A percentile compares a stretch with the other conserved stretches of the same genome.
These are phyloP conservation scores for Rhinocladiella similis DNA, from an alignment of 2,329 filamentous ascomycete genomes.

Conservation along the genomic window DNA sequence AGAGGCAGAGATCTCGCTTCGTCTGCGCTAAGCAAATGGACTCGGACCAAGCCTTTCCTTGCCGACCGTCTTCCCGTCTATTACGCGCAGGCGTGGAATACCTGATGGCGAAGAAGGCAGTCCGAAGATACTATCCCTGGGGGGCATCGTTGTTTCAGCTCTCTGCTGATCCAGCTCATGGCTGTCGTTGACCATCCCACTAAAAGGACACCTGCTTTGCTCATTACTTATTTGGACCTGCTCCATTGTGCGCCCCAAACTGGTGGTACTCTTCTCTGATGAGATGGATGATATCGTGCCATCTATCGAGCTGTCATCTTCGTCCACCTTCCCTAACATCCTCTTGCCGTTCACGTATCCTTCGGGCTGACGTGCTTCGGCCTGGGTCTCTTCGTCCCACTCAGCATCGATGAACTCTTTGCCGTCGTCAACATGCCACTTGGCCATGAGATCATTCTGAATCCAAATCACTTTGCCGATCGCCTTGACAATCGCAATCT, in stretches of 20 bases:
- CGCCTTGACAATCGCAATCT: slow-evolving; percentile 73
- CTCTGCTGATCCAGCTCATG: slow-evolving; percentile 11
- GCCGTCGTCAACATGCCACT: slow-evolving; percentile 73
- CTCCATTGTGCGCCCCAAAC: slow-evolving; percentile 19
- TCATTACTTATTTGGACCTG: slow-evolving; percentile 14
- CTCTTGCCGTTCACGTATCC: slow-evolving; percentile 66
- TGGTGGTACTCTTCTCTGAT: slow-evolving; percentile 19
- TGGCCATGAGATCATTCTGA: slow-evolving; percentile 83
- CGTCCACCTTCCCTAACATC: slow-evolving; percentile 43
- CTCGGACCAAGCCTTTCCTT: slow-evolving; percentile 23
- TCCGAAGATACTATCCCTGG: slow-evolving; percentile 1
- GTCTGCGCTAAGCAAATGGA: slow-evolving; percentile 9
- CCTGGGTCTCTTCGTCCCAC: slow-evolving; percentile 34
- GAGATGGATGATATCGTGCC: slow-evolving; percentile 12
- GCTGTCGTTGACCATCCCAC: slow-evolving; percentile 7
- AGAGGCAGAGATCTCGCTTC: too few species aligned
- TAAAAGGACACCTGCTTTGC: slow-evolving; percentile 19
- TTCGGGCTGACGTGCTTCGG: slow-evolving; percentile 58
- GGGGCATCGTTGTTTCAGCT: slow-evolving; percentile 14
- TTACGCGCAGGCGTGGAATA: slow-evolving; percentile 19
- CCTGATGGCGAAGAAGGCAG: slow-evolving; percentile 8
- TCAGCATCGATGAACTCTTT: slow-evolving; percentile 56
- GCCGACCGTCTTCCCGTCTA: slow-evolving; percentile 21
- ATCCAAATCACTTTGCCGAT: slow-evolving; percentile 84
- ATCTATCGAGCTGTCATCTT: slow-evolving; percentile 8